Conservation (phyloP, 2,329 filamentous ascomycete species). For the Keithomyces neogunnii region DNA sequence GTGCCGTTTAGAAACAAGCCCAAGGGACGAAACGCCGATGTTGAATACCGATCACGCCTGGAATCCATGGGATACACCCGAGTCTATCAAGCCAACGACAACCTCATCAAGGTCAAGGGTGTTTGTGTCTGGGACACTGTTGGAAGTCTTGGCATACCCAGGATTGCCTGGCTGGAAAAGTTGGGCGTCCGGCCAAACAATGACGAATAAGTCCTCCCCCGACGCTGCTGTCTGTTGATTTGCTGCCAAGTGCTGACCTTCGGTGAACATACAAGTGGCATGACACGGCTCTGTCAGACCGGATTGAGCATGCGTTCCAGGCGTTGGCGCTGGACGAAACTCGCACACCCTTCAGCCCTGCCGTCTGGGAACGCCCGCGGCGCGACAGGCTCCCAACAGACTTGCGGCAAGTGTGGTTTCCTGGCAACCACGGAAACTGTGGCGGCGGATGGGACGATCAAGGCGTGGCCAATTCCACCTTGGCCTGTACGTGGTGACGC, state of each 20-base stretch:
- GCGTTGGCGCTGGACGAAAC: constrained; percentile 51
- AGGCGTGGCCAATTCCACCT: constrained; percentile 30
- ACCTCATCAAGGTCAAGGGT: constrained; percentile 35
- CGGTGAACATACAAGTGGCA: constrained; percentile 39
- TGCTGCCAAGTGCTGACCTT: constrained; percentile 20
- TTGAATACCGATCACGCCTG: constrained; percentile 34
- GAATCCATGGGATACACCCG: constrained; percentile 35
- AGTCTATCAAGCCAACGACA: constrained; percentile 29
- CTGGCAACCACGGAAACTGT: constrained; percentile 62
- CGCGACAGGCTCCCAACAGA: constrained; percentile 29
- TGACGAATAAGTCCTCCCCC: constrained; percentile 33
- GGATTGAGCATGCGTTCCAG: constrained; percentile 50
- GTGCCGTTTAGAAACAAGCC: constrained; percentile 41
- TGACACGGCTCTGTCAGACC: constrained; percentile 42
- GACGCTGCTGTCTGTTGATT: background rate
- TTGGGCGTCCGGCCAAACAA: constrained; percentile 37
- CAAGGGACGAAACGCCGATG: constrained; percentile 31
- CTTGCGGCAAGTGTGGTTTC: constrained; percentile 54
- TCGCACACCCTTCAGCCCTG: constrained; percentile 44
- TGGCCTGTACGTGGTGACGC: constrained; percentile 26
- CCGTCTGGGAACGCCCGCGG: constrained; percentile 41
- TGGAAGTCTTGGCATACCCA: constrained; percentile 36
- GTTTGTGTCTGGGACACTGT: constrained; percentile 41
- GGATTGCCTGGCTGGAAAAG: constrained; percentile 35
- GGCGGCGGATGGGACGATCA: constrained; percentile 57